Base-by-base conservation (phyloP, 2,329 filamentous ascomycete species). In the Aschersonia sp. region DNA sequence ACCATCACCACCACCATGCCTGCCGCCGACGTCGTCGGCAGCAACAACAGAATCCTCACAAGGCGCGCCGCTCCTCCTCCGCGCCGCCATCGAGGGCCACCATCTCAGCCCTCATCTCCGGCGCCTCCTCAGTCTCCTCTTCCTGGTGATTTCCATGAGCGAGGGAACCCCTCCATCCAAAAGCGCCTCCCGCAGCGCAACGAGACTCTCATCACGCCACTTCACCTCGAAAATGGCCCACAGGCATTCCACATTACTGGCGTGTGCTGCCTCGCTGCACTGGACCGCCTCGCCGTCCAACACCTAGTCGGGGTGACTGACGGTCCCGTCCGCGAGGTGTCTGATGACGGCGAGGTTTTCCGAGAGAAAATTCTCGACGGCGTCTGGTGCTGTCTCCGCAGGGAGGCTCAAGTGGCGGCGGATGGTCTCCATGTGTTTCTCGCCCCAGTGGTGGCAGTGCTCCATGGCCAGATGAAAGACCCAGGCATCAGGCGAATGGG, bases 261-360 rank as follows among this genome's bases (percentile, higher is more conserved):
- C 22, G 5, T 22, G 44, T 12, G 22, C 29, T 12, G 43, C 9
- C 4, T 32, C 35, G 6, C 12, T 32, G 12, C 35, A 37, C 8
- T 14, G 37, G 11, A 14, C 8, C 22, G 29, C 37, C 7, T 5
- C 2, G 14, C 47, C 32, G n/a, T 41, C 45, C 22, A 48, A 12
- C 22, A 31, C 11, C 48, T 44, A 41, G 22, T 52, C 45, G 1
- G 49, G 49, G 14, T 47, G 32, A 2, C 44, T 43, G 11, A 48
- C 46, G 11, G 35, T 29, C 2, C 43, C 30, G 46, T 22, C 37
- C 12, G 8, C n/a, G 12, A 58, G 52, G 48, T 56, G 53, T 14
- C 51, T 49, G 32, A 59, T 40, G 45, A 59, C 47, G 45, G 46
- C 46, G 39, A 44, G 42, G 44, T 59, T 59, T 11, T 45, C 39